Base-by-base conservation (phyloP, 306 rosid genomes). In the Quercus wislizeni region DNA sequence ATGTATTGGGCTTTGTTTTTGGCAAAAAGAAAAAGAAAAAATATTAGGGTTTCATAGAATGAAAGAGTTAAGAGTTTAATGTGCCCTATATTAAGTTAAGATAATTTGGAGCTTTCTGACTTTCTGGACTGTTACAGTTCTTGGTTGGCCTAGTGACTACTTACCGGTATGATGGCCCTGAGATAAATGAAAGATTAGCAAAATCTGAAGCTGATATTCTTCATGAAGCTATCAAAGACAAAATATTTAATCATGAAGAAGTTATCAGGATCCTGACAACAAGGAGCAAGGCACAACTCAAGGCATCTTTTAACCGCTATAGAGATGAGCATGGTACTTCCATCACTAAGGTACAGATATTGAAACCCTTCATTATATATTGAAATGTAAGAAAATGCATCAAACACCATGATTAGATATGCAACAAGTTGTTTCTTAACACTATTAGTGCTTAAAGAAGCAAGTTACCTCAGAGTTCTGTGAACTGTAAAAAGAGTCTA, bases 271-370 rank as follows among this genome's bases (percentile, higher is more conserved):
- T 90, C 79, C 75, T 91, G 41, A 90, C 83, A 46, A 92, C 97
- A 31, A 90, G 95, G 81, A 90, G 97, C 88, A 92, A 83, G 84
- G 80, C 83, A 0, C 97, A 92, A 79, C 91, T 92, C 85, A 79
- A 88, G 52, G 94, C 92, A 0, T 88, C 91, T 74, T 92, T 93
- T 88, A 93, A 92, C 76, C 83, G 75, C 25, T 94, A 90, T 84
- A 86, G 82, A 84, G 97, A 92, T 77, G 92, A 76, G 46, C 88
- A 83, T 57, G 89, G 86, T 71, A 65, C 82, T 84, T 88, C 98
- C 38, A 86, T 92, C 79, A 73, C 90, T 3, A 89, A 92, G 97
- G 97, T 94, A 21, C 5, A 79, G 0, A 64, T 52, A 9, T 46
- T 46, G 52, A 46, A 12, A 49, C 54, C 17, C 15, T 49, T 49